Evolutionary conservation across 805 yeast species (phyloP).

Genomic region (Phaffomyces antillensis): DNA sequence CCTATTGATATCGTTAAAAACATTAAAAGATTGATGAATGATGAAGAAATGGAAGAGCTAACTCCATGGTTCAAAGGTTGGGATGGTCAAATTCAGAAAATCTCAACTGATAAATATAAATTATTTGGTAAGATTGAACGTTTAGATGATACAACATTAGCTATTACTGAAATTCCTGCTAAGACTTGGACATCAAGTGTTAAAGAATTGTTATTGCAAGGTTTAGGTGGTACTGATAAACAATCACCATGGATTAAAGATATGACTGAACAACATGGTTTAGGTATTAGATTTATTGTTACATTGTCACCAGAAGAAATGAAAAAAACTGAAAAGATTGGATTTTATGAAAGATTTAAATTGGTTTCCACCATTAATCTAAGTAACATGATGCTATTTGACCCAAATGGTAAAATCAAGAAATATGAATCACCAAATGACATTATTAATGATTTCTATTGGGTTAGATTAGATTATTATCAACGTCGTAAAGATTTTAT

Average conservation of each 20-base stretch:
- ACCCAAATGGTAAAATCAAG: slow-evolving; percentile 79
- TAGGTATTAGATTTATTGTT: slow-evolving; percentile 71
- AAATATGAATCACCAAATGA: slow-evolving; percentile 71
- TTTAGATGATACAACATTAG: slow-evolving; percentile 70
- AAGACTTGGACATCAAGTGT: slow-evolving; percentile 88
- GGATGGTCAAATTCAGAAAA: slow-evolving; percentile 72
- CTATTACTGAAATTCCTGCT: slow-evolving; percentile 88
- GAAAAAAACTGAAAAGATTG: slow-evolving; percentile 67
- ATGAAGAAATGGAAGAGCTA: slow-evolving; percentile 65
- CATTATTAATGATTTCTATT: slow-evolving; percentile 78
- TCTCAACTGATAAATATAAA: slow-evolving; percentile 60
- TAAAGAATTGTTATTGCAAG: slow-evolving; percentile 76
- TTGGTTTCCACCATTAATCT: slow-evolving; percentile 60
- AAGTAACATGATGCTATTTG: slow-evolving; percentile 94
- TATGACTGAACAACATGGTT: slow-evolving; percentile 89
- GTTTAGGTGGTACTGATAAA: slow-evolving; percentile 63
- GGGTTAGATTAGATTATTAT: slow-evolving; percentile 80
- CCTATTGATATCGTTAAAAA: slow-evolving; percentile 78
- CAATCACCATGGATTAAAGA: slow-evolving; percentile 83
- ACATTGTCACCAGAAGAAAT: slow-evolving; percentile 74
- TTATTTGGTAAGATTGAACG: slow-evolving; percentile 78
- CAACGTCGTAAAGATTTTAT: slow-evolving; percentile 84
- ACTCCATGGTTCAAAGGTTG: slow-evolving; percentile 94
- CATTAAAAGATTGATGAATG: slow-evolving; percentile 63
- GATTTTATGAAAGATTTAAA: slow-evolving; percentile 80